Base-by-base conservation (phyloP, 768 basidiomycete species). In the Amanita jacksonii region DNA sequence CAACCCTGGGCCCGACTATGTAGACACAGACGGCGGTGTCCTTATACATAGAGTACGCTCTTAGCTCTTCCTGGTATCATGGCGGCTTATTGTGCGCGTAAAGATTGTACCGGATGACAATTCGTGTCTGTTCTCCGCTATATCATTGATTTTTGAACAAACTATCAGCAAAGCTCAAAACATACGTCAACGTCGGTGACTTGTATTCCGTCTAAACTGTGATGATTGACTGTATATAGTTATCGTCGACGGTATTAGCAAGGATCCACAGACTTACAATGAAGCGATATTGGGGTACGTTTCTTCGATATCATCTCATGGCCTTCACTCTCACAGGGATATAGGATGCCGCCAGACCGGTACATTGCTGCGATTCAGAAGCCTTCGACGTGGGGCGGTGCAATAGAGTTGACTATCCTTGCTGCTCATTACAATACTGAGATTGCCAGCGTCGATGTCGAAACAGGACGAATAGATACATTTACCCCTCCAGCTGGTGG, bases 101-200 rank as follows among this genome's bases (percentile, higher is more conserved):
- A 50, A 86, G 77, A 72, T 91, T 44, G 89, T 94, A 13, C 93
- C 92, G n/a, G 94, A 98, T 55, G 94, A 98, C 63, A 98, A 98
- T 55, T 86, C 90, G 1, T 98, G 94, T 60, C 67, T 98, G 23
- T 98, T 97, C 66, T 85, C 85, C 3, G 80, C 91, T 2, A 69
- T 89, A 35, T 88, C 86, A 12, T 65, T 94, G 32, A 68, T 94
- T 1, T 93, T 97, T 54, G 79, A 84, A 56, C 90, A 93, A 54
- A 79, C 78, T 46, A 80, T 84, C 9, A 61, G 70, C n/a, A 81
- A 81, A 47, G 85, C 84, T 2, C 66, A 69, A 19, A 62, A 69
- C 49, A 74, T 96, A 56, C 74, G 93, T 32, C 70, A 85, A 62
- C 76, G 91, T 92, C 52, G 48, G 75, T 58, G 15, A 47, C 10